A percentile compares a stretch with the other conserved stretches of the same genome.
Evolutionary conservation across 2,329 filamentous ascomycete species (phyloP).

Genomic region (Fusarium marasasianum): DNA sequence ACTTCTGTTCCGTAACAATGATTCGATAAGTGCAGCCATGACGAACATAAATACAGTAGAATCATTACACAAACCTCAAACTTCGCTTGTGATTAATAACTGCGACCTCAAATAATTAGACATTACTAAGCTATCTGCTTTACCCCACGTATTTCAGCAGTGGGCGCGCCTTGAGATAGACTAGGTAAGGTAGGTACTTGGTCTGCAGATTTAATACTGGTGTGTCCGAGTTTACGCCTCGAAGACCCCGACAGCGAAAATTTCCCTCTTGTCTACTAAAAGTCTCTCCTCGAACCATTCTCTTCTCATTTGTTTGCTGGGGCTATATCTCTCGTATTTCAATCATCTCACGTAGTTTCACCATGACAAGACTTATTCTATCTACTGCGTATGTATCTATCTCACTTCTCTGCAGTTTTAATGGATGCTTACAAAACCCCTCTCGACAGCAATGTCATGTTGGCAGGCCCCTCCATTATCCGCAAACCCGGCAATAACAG

Average conservation of each 20-base stretch:
- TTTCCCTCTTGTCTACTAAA: slow-evolving; percentile 30
- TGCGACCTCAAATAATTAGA: background rate
- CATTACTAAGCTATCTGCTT: slow-evolving; percentile 28
- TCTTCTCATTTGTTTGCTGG: background rate
- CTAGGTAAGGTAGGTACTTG: slow-evolving; percentile 15
- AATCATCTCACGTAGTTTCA: slow-evolving; percentile 21
- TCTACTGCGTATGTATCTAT: slow-evolving; percentile 78
- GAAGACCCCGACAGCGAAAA: slow-evolving; percentile 35
- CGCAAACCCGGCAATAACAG: slow-evolving; percentile 77
- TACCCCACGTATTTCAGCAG: slow-evolving; percentile 26
- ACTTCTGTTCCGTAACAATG: background rate
- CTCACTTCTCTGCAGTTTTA: slow-evolving; percentile 16
- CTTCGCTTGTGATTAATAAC: slow-evolving; percentile 2
- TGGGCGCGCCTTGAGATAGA: slow-evolving; percentile 32
- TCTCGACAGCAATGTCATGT: slow-evolving; percentile 78
- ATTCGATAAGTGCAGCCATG: slow-evolving; percentile 1
- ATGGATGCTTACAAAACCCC: slow-evolving; percentile 35
- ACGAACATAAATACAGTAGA: background rate
- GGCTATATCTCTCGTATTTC: background rate
- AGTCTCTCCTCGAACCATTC: background rate
- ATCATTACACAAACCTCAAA: background rate
- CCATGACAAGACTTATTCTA: slow-evolving; percentile 81
- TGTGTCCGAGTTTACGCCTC: slow-evolving; percentile 39
- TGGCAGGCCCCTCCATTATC: slow-evolving; percentile 83
- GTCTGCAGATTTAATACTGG: slow-evolving; percentile 26